These are phyloP conservation scores for Xylariaceae sp. DNA, from an alignment of 2,329 filamentous ascomycete species.

Conservation along the genomic window DNA sequence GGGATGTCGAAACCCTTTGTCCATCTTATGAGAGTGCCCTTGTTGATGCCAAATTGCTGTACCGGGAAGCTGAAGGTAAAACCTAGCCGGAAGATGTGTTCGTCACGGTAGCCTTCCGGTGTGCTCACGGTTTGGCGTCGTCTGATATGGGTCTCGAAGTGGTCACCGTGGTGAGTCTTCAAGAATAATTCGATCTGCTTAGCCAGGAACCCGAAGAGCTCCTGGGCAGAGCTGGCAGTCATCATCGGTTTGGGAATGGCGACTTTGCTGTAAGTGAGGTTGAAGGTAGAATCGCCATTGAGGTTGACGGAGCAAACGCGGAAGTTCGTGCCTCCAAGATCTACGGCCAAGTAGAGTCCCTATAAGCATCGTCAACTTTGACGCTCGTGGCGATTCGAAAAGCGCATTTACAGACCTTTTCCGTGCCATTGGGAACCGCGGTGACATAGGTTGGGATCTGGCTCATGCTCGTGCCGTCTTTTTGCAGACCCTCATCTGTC, in stretches of 20 bases:
- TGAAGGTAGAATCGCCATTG: conserved; percentile 92
- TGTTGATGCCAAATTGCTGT: conserved; percentile 90
- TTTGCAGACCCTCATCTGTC: conserved; percentile 73
- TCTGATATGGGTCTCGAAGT: conserved; percentile 68
- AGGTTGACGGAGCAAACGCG: conserved; percentile 93
- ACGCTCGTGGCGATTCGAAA: too few relatives aligned
- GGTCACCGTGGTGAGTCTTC: conserved; percentile 79
- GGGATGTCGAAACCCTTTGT: conserved; percentile 97
- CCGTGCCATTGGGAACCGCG: conserved; percentile 90
- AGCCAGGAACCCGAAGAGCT: conserved; percentile 89
- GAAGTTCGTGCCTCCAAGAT: conserved; percentile 98
- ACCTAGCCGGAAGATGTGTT: conserved; percentile 87
- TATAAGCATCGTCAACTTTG: conserved; percentile 31
- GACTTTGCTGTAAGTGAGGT: conserved; percentile 87
- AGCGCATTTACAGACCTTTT: conserved; percentile 62
- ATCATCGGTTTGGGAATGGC: conserved; percentile 87
- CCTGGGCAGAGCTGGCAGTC: conserved; percentile 77
- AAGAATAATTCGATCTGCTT: conserved; percentile 90
- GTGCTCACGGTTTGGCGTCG: conserved; percentile 59
- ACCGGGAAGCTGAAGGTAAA: conserved; percentile 99
- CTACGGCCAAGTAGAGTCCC: conserved; percentile 94
- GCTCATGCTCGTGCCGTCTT: conserved; percentile 76
- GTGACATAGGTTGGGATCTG: conserved; percentile 98
- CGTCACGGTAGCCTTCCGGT: conserved; percentile 57
- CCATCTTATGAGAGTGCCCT: conserved; percentile 90